Evolutionary conservation across 2,329 filamentous ascomycete species (phyloP), one percentile per base, ranked within the genome.

Genomic region (Davidsoniella neocaledoniae): DNA sequence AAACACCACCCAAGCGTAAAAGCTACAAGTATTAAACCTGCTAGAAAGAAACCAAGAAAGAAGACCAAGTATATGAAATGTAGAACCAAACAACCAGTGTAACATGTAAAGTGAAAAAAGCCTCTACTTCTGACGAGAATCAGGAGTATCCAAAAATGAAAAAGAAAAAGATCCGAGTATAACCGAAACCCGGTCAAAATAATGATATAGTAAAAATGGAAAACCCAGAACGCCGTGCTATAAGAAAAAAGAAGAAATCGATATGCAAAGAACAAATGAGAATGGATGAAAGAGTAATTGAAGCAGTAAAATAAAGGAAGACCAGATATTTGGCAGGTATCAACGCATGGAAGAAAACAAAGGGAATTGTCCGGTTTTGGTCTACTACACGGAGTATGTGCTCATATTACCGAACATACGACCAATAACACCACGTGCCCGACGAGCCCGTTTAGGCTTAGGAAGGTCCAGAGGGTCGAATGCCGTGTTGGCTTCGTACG

Each of bases 401-500:
- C 63, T 55, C 51, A 68, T 61, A 46, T 64, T 66, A 43, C 70
- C 69, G 53, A 76, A 72, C 53, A 76, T 66, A 40, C 73, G 70
- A 33, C 68, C 69, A 61, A 72, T 72, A 63, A 76, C 67, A 54
- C 72, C 70, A 38, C 70, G 66, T 41, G 60, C 60, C 8, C 29
- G 29, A 41, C 68, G 66, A 52, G 66, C 66, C 47, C 72, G 69
- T 65, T 73, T 73, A n/a, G 63, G 54, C 61, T 69, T 71, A 53
- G 58, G 68, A 42, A 73, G 59, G 51, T 69, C 66, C 53, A 68
- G 66, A 53, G 75, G 66, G 53, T 76, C 69, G 23, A 76, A 72
- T 33, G 64, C 16, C n/a, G 17, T 58, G 53, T 67, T 68, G 56
- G 76, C 73, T 62, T 77, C 73, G 60, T 76, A 77, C 5, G 73